These are phyloP conservation scores for Tricladium varicosporioides DNA, from an alignment of 2,329 filamentous ascomycete genomes.

Conservation along the genomic window DNA sequence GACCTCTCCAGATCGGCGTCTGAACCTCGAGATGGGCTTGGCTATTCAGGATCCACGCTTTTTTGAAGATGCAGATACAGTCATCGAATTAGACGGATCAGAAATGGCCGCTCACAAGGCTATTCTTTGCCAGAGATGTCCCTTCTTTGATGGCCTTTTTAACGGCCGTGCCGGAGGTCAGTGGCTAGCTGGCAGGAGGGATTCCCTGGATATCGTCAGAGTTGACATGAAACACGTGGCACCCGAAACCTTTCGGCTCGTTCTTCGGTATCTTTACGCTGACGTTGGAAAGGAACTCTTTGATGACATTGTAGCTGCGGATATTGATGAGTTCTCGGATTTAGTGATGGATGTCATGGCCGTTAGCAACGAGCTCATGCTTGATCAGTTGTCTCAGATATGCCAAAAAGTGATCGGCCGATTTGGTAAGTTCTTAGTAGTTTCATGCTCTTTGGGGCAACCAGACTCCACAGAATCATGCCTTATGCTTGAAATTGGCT, in stretches of 20 bases:
- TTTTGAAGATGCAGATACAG: slow-evolving; percentile 75
- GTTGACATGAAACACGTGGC: slow-evolving; percentile 84
- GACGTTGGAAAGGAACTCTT: slow-evolving; percentile 82
- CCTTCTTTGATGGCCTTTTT: slow-evolving; percentile 90
- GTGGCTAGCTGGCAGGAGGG: slow-evolving; percentile 75
- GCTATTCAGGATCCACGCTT: slow-evolving; percentile 69
- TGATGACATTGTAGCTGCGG: slow-evolving; percentile 66
- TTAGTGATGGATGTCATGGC: slow-evolving; percentile 88
- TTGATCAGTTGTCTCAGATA: slow-evolving; percentile 84
- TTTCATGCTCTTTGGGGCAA: not conserved
- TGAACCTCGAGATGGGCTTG: slow-evolving; percentile 67
- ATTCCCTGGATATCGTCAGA: slow-evolving; percentile 51
- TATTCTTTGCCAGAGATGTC: slow-evolving; percentile 78
- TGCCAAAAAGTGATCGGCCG: slow-evolving; percentile 82
- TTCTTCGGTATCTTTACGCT: slow-evolving; percentile 79
- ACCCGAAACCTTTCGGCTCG: slow-evolving; percentile 70
- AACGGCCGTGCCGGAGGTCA: slow-evolving; percentile 80
- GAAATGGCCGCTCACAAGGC: slow-evolving; percentile 73
- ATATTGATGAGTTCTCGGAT: slow-evolving; percentile 82
- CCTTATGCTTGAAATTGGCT: too few species aligned
- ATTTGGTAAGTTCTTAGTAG: slow-evolving; percentile 53
- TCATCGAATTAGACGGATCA: slow-evolving; percentile 75
- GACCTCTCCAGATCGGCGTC: slow-evolving; percentile 58
- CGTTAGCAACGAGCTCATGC: slow-evolving; percentile 91
- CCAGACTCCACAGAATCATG: not conserved